Evolutionary conservation across 1,284 basidiomycete genomes (phyloP).

Genomic region (Ustilago xerochloae): DNA sequence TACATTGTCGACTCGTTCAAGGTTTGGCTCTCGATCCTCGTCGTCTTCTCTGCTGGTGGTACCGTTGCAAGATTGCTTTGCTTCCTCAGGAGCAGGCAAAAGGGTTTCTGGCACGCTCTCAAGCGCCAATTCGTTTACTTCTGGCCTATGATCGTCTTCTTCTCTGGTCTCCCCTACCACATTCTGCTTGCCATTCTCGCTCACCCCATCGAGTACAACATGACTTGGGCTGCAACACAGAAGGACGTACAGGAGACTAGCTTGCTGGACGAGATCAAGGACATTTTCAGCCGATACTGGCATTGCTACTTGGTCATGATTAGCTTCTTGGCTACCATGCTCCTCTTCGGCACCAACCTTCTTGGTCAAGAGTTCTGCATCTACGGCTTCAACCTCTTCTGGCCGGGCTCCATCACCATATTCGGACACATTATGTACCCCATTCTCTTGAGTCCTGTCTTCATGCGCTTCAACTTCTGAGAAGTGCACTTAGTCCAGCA

Average conservation of each 20-base stretch:
- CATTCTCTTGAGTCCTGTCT: conserved; percentile 43
- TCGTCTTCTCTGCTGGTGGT: conserved; percentile 80
- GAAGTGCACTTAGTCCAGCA: too few species aligned
- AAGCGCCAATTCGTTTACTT: conserved; percentile 80
- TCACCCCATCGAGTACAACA: conserved; percentile 84
- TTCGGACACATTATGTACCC: conserved; percentile 47
- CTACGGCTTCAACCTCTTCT: conserved; percentile 38
- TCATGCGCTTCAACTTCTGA: conserved; percentile 55
- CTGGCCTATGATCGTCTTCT: conserved; percentile 72
- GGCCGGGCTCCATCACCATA: conserved; percentile 27
- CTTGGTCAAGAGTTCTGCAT: conserved; percentile 75
- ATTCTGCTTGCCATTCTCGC: conserved; percentile 80
- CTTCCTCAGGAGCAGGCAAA: conserved; percentile 80
- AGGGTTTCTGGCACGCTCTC: conserved; percentile 73
- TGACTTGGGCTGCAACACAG: conserved; percentile 74
- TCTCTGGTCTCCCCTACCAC: conserved; percentile 42
- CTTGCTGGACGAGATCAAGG: conserved; percentile 86
- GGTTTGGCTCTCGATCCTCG: conserved; percentile 80
- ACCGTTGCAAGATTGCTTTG: conserved; percentile 78
- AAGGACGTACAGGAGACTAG: conserved; percentile 70
- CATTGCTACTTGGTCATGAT: conserved; percentile 72
- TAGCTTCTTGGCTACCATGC: conserved; percentile 74
- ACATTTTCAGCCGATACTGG: conserved; percentile 71
- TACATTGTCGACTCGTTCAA: conserved; percentile 73
- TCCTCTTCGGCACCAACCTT: conserved; percentile 73